A percentile compares a stretch with the other conserved stretches of the same genome.
phyloP scores from a whole-genome alignment of 2,329 filamentous ascomycete genomes.

The Coniochaeta pulveracea region DNA sequence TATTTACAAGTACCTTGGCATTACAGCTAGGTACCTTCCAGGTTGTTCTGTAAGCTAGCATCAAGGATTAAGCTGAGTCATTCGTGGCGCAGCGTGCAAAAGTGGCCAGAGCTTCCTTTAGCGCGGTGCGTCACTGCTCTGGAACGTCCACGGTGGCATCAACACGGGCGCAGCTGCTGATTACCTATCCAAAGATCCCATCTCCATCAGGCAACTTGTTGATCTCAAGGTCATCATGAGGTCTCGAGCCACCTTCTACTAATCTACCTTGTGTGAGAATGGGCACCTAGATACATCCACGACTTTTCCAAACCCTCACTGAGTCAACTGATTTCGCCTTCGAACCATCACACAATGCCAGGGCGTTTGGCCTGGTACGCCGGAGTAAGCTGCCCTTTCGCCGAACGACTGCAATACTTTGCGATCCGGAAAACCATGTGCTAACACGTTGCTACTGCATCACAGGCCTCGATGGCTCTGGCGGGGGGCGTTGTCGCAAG shows the following conservation, averaged over 20 bases:
- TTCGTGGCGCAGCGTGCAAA: no score
- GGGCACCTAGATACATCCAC: slow-evolving; percentile 19
- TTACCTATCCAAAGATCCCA: slow-evolving; percentile 1
- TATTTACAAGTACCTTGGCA: no score
- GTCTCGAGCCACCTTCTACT: no score
- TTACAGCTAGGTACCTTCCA: no score
- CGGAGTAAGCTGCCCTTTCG: slow-evolving; percentile 32
- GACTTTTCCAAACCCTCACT: slow-evolving; percentile 6
- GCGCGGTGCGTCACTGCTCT: slow-evolving; percentile 1
- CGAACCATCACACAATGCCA: slow-evolving; percentile 23
- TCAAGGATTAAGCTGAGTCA: no score
- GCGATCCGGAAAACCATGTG: slow-evolving; percentile 7
- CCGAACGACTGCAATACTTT: not conserved
- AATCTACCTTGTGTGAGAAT: no score
- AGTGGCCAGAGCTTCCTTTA: slow-evolving; percentile 1
- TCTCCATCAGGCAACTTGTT: not conserved
- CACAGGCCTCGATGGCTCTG: slow-evolving; percentile 67
- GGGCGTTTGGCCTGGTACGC: slow-evolving; percentile 51
- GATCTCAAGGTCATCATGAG: no score
- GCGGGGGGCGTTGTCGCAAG: slow-evolving; percentile 77
- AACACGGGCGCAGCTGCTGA: not conserved
- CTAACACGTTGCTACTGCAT: slow-evolving; percentile 5
- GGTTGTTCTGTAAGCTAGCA: no score
- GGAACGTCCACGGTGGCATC: slow-evolving; percentile 4
- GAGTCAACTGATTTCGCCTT: slow-evolving; percentile 7